Conservation (phyloP, 73 alveolate species). For the Uronychia setigera region DNA sequence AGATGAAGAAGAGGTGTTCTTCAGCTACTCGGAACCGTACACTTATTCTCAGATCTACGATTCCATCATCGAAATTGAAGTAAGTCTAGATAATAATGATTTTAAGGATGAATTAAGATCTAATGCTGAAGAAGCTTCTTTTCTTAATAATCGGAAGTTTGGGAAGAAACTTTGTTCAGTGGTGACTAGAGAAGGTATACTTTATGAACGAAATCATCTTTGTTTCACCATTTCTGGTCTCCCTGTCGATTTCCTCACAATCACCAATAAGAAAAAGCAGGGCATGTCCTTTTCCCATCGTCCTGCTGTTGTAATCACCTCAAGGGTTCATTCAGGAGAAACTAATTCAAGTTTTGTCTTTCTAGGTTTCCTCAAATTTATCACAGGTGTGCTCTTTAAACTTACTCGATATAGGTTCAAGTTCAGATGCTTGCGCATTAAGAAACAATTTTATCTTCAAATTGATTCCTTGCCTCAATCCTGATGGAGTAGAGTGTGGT, state of each 20-base stretch:
- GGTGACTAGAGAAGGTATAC: background rate
- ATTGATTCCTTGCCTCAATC: constrained; percentile 80
- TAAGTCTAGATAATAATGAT: too few species aligned
- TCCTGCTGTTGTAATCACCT: constrained; percentile 32
- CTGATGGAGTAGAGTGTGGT: constrained; percentile 81
- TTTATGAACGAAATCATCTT: background rate
- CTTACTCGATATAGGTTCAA: background rate
- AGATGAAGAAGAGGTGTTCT: constrained; percentile 43
- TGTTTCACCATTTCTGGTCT: constrained; percentile 17
- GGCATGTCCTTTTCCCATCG: background rate
- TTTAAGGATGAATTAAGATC: background rate
- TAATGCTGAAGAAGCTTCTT: background rate
- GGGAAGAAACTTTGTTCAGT: background rate
- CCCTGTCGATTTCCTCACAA: constrained; percentile 32
- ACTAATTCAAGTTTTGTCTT: constrained; percentile 34
- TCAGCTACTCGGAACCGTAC: constrained; percentile 47
- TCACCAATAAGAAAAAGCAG: background rate
- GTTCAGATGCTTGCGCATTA: background rate
- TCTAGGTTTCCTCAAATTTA: constrained; percentile 11
- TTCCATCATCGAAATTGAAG: background rate
- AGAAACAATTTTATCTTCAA: constrained; percentile 69
- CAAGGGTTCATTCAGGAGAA: constrained; percentile 59
- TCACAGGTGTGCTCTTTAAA: background rate
- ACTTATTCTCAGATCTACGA: constrained; percentile 24
- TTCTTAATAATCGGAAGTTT: background rate